A percentile compares a stretch with the other conserved stretches of the same genome.
Conservation (phyloP, 805 yeast species). For the Kodamaea kaohsiungensis region DNA sequence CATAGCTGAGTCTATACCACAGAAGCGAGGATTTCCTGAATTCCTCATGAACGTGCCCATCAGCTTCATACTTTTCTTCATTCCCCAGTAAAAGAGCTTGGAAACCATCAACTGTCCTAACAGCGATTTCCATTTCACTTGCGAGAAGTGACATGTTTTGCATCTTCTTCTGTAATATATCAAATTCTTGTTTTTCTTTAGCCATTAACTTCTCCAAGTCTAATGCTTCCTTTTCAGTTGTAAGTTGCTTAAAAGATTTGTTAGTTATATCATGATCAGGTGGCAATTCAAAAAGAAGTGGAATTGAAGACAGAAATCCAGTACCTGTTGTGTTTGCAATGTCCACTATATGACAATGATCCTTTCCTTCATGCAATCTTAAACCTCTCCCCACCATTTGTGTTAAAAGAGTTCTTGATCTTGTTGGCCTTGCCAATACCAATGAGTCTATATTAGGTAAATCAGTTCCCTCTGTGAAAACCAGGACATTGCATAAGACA, state of each 20-base stretch:
- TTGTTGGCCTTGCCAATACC: conserved; percentile 77
- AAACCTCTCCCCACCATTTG: conserved; percentile 95
- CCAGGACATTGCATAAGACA: conserved; percentile 83
- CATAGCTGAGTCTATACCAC: conserved; percentile 36
- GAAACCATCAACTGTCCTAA: conserved; percentile 14
- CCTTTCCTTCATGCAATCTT: conserved; percentile 60
- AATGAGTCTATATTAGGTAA: conserved; percentile 85
- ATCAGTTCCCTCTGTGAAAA: conserved; percentile 94
- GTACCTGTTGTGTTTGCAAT: conserved; percentile 63
- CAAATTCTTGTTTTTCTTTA: conserved; percentile 5
- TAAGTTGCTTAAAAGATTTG: conserved; percentile 21
- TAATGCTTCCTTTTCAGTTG: conserved; percentile 15
- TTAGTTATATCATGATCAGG: conserved; percentile 24
- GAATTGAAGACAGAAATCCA: conserved; percentile 38
- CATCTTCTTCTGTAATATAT: conserved; percentile 1
- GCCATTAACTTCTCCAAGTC: conserved; percentile 12
- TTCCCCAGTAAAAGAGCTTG: conserved; percentile 13
- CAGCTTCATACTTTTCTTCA: conserved; percentile 11
- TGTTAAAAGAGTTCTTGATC: conserved; percentile 64
- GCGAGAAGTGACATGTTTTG: neutral
- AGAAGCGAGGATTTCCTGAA: conserved; percentile 13
- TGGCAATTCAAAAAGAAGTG: conserved; percentile 41
- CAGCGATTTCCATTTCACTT: neutral
- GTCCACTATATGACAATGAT: conserved; percentile 72
- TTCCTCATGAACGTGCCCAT: conserved; percentile 14